These are phyloP conservation scores for Carpinus viminea DNA, from an alignment of 306 rosid genomes.

Conservation along the genomic window DNA sequence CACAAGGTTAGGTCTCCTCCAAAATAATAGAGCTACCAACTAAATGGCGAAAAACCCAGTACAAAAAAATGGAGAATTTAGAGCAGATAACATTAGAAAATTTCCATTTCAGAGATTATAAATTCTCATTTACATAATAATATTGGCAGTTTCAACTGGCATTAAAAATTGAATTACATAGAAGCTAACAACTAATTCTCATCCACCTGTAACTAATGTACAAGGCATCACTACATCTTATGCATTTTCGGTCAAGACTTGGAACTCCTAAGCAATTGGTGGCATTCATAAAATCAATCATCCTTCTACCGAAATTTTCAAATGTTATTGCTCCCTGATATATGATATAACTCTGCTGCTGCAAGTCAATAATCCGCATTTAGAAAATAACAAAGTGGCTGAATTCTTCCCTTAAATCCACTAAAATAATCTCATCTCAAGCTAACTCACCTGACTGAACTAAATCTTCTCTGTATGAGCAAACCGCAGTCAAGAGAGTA, in stretches of 20 bases:
- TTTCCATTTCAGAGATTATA: constrained; percentile 16
- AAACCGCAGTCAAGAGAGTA: constrained; percentile 25
- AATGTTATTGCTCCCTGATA: constrained; percentile 27
- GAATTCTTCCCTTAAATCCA: constrained; percentile 27
- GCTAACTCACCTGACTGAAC: constrained; percentile 30
- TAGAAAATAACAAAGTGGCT: constrained; percentile 21
- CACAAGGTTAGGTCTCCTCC: too few relatives aligned
- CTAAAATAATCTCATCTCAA: constrained; percentile 23
- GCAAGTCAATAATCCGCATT: constrained; percentile 31
- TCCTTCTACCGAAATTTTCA: constrained; percentile 22
- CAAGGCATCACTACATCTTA: constrained; percentile 52
- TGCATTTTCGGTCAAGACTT: constrained; percentile 28
- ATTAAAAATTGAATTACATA: constrained; percentile 42
- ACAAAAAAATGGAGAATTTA: background rate
- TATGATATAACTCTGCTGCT: constrained; percentile 24
- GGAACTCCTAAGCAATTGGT: constrained; percentile 39
- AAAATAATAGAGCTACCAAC: background rate
- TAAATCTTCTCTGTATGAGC: constrained; percentile 13
- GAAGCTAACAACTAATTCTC: constrained; percentile 49
- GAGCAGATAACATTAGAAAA: constrained; percentile 14
- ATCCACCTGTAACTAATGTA: constrained; percentile 59
- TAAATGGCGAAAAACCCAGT: background rate
- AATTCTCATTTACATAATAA: constrained; percentile 47
- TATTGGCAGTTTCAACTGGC: constrained; percentile 35
- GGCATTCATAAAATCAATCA: constrained; percentile 30